Evolutionary conservation across 2,329 filamentous ascomycete species (phyloP).

Genomic region (Fusarium transvaalense): DNA sequence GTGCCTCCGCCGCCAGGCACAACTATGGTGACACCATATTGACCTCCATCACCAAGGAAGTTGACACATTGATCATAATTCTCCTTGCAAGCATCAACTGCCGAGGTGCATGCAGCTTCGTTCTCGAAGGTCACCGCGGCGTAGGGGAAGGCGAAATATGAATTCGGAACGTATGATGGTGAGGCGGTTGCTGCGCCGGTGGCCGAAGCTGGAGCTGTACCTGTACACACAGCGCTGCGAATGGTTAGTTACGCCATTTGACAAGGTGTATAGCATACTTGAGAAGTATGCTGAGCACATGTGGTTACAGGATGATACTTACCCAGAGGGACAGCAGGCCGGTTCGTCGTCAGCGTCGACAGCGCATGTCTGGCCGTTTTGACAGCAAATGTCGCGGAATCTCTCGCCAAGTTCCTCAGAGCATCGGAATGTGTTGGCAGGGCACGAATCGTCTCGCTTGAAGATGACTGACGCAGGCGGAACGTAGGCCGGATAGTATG

Average conservation of each 20-base stretch:
- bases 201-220: slow-evolving; percentile 61
- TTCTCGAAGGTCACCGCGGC: slow-evolving; percentile 66
- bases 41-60: slow-evolving; percentile 58
- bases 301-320: slow-evolving; percentile 44
- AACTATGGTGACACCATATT: slow-evolving; percentile 67
- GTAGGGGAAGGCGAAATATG: slow-evolving; percentile 71
- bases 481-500: slow-evolving; percentile 28
- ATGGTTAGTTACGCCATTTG: slow-evolving; percentile 24
- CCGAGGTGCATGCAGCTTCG: slow-evolving; percentile 64
- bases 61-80: slow-evolving; percentile 68
- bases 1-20: slow-evolving; percentile 67
- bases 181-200: slow-evolving; percentile 53
- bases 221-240: slow-evolving; percentile 67
- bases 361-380: slow-evolving; percentile 63
- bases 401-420: slow-evolving; percentile 59
- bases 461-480: slow-evolving; percentile 44
- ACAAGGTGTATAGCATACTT: not conserved
- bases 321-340: slow-evolving; percentile 68
- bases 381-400: slow-evolving; percentile 65
- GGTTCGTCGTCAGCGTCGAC: slow-evolving; percentile 63
- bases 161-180: slow-evolving; percentile 67
- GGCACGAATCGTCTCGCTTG: slow-evolving; percentile 56
- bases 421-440: slow-evolving; percentile 65
- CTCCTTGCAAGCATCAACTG: slow-evolving; percentile 63
- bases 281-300: not conserved